Percentiles rank a stretch among this genome's conserved stretches.
phyloP scores from a whole-genome alignment of 495 filamentous ascomycete genomes.

The Pseudomonodictys pantanalensis region DNA sequence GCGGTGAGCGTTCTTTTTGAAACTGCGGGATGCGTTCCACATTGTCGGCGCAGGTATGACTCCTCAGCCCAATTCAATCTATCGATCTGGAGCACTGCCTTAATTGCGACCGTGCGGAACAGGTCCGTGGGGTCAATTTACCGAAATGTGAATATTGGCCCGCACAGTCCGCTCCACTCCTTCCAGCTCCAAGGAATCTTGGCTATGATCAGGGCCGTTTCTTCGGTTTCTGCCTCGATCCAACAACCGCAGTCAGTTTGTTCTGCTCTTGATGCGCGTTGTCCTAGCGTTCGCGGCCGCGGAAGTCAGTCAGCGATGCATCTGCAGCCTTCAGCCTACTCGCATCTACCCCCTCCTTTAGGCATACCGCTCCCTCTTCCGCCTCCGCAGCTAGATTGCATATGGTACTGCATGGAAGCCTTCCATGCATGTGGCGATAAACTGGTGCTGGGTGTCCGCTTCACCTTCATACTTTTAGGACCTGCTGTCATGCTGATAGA shows the following conservation, averaged over 20 bases:
- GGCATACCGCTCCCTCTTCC: not conserved
- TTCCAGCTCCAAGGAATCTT: not conserved
- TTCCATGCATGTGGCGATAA: not conserved
- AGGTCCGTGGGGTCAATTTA: slow-evolving; percentile 1
- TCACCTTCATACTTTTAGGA: not conserved
- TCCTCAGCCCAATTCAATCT: slow-evolving; percentile 1
- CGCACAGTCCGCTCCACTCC: slow-evolving; percentile 7
- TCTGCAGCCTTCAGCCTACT: not conserved
- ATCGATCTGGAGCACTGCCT: slow-evolving; percentile 3
- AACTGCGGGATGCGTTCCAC: slow-evolving; percentile 2
- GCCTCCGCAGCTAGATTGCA: not conserved
- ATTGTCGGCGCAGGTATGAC: slow-evolving; percentile 6
- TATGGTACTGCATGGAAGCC: not conserved
- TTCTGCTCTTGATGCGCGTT: too few relatives aligned
- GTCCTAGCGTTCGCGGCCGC: too few relatives aligned
- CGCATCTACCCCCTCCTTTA: not conserved
- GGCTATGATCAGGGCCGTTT: not conserved
- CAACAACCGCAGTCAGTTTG: too few relatives aligned
- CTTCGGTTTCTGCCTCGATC: not conserved
- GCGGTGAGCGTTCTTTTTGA: slow-evolving; percentile 7
- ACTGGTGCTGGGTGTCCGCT: not conserved
- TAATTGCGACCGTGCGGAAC: not conserved
- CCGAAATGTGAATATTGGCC: slow-evolving; percentile 8
- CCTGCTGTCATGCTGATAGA: not conserved
- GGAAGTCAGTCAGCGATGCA: too few relatives aligned